phyloP scores from a whole-genome alignment of 768 basidiomycete genomes.

The Paxillus involutus region DNA sequence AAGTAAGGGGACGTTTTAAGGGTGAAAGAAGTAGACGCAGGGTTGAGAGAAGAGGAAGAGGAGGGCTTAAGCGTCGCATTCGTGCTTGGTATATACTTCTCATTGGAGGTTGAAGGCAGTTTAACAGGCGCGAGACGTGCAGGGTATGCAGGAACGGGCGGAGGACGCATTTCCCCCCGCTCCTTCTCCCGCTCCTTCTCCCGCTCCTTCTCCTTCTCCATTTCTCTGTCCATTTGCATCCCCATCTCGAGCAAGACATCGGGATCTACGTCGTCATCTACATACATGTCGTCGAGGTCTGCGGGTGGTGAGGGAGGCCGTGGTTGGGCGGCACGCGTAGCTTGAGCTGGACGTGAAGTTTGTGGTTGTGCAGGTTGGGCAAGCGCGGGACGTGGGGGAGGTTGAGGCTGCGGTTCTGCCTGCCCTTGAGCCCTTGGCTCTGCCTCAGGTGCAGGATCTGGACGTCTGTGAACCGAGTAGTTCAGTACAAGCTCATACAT shows the following conservation, averaged over 20 bases:
- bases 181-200: not conserved
- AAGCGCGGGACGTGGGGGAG: constrained; percentile 12
- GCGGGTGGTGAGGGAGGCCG: constrained; percentile 8
- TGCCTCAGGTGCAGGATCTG: constrained; percentile 22
- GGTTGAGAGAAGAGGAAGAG: constrained; percentile 10
- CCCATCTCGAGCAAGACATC: constrained; percentile 26
- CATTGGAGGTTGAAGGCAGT: constrained; percentile 3
- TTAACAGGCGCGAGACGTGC: not conserved
- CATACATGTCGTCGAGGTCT: constrained; percentile 23
- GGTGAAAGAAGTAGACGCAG: constrained; percentile 4
- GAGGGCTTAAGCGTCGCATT: not conserved
- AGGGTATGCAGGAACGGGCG: not conserved
- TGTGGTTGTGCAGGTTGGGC: constrained; percentile 15
- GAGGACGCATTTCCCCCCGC: not conserved
- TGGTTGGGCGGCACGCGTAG: constrained; percentile 2
- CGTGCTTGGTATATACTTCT: not conserved
- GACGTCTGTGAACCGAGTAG: constrained; percentile 16
- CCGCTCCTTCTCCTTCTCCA: not conserved
- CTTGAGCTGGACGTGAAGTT: constrained; percentile 12
- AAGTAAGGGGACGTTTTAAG: constrained; percentile 22
- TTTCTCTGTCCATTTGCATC: constrained; percentile 15
- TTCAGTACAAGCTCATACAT: not conserved
- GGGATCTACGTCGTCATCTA: constrained; percentile 29
- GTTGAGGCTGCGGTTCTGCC: constrained; percentile 9
- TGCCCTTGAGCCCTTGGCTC: constrained; percentile 8